Percentiles rank a stretch among this genome's conserved stretches.
Conservation (phyloP, 2,329 filamentous ascomycete genomes). For the Alternaria incomplexa region DNA sequence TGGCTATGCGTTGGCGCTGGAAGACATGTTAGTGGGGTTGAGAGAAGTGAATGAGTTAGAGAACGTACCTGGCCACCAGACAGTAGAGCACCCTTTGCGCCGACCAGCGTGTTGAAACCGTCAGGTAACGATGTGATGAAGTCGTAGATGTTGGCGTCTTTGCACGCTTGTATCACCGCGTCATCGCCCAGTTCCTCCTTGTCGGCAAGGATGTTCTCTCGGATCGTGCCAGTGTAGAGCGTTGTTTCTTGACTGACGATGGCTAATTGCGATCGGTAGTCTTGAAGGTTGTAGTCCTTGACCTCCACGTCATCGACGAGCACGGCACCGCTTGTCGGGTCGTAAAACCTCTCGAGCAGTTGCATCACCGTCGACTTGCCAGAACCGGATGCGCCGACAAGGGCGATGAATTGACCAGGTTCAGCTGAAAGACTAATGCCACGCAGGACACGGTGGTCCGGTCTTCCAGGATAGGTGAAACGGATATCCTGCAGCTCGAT, state of each 20-base stretch:
- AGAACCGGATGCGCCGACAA: conserved; percentile 93
- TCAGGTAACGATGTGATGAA: conserved; percentile 58
- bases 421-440: conserved; percentile 77
- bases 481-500: conserved; percentile 93
- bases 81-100: conserved; percentile 72
- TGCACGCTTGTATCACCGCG: conserved; percentile 77
- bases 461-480: conserved; percentile 90
- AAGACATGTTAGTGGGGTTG: not conserved
- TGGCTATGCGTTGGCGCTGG: conserved; percentile 91
- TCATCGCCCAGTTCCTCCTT: conserved; percentile 72
- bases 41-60: not conserved
- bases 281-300: conserved; percentile 75
- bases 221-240: conserved; percentile 89
- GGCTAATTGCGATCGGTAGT: conserved; percentile 83
- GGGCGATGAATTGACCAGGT: conserved; percentile 82
- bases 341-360: conserved; percentile 92
- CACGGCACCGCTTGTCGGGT: conserved; percentile 79
- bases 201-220: conserved; percentile 77
- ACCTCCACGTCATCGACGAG: conserved; percentile 86
- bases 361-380: conserved; percentile 95
- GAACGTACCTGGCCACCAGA: conserved; percentile 66
- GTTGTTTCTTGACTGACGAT: conserved; percentile 97
- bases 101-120: conserved; percentile 84
- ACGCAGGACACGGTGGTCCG: conserved; percentile 88
- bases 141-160: conserved; percentile 60